Percentiles rank a stretch among this genome's conserved stretches.
phyloP scores from a whole-genome alignment of 768 basidiomycete genomes.

The Gymnopilus dilepis region DNA sequence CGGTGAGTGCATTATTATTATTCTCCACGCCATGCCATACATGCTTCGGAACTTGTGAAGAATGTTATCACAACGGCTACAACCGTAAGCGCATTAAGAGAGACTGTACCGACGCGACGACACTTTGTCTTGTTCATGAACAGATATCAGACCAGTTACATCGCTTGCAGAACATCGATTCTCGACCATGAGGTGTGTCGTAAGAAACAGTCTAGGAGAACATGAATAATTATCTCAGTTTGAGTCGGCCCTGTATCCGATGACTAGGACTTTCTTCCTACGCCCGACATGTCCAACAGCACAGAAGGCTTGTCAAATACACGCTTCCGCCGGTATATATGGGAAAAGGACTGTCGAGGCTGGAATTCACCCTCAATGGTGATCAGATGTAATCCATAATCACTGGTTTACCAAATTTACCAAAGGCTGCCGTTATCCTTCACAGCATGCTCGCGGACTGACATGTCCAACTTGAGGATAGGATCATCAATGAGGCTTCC shows the following conservation, averaged over 20 bases:
- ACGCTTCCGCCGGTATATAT: conserved; percentile 7
- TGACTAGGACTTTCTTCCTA: neutral
- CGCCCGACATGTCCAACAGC: neutral
- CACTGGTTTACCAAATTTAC: neutral
- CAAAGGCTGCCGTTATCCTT: neutral
- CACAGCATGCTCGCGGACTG: neutral
- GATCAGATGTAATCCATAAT: neutral
- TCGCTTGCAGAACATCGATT: too few relatives aligned
- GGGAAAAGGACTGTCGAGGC: conserved; percentile 8
- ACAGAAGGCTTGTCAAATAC: neutral
- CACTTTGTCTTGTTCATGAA: too few relatives aligned
- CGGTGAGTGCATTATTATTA: neutral
- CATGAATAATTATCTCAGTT: neutral
- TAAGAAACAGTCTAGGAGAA: too few relatives aligned
- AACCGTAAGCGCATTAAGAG: too few relatives aligned
- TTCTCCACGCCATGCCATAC: neutral
- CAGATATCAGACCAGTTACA: too few relatives aligned
- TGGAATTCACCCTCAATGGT: neutral
- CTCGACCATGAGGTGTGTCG: too few relatives aligned
- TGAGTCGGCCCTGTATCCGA: neutral
- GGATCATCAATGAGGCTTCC: neutral
- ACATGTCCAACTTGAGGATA: neutral
- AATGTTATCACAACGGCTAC: neutral
- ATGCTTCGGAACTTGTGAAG: neutral
- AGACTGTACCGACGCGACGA: too few relatives aligned